Evolutionary conservation across 148 eudicot genomes (phyloP), one percentile per base, ranked within the genome.

Genomic region (Rhododendron ovatum): DNA sequence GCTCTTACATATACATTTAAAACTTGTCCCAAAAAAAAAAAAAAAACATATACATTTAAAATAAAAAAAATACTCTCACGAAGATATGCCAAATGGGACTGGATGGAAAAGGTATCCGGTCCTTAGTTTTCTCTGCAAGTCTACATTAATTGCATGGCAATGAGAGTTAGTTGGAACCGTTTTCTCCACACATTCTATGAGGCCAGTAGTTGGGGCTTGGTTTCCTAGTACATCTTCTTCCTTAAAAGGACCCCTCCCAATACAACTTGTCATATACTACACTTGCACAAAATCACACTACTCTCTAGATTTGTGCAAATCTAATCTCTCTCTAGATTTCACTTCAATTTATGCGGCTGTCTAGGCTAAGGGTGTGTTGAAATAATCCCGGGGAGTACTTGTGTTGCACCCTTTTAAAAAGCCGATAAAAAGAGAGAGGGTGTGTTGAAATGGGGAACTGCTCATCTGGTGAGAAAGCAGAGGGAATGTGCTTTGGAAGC

Each of bases 391-490:
- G 18, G 5, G 14, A 55, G 61, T 17, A 0, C 61, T 55, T 24
- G 5, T 18, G 1, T 55, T 15, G 61, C 7, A 0, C 22, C 6
- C 17, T 7, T 0, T 55, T 17, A 9, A 15, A 55, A 55, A 55
- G 61, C 61, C 22, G 5, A 55, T 55, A 14, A 0, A 15, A 15
- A 53, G 0, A 53, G 17, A 18, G 22, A 18, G 61, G 6, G 61
- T 28, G 75, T 35, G 37, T 65, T 61, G 59, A 35, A 81, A 91
- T 91, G 92, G 88, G 89, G 55, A 69, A 86, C 39, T 82, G 87
- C 82, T 18, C 61, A 55, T 55, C 61, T 55, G 22, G 22, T 55
- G 61, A 55, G 61, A 17, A 55, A 55, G 61, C 61, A 15, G 61
- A 17, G 20, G 61, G 18, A 55, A 55, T 82, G 78, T 78, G 82